Conservation (phyloP, 164 flowering plant genomes). For the Platanus orientalis region DNA sequence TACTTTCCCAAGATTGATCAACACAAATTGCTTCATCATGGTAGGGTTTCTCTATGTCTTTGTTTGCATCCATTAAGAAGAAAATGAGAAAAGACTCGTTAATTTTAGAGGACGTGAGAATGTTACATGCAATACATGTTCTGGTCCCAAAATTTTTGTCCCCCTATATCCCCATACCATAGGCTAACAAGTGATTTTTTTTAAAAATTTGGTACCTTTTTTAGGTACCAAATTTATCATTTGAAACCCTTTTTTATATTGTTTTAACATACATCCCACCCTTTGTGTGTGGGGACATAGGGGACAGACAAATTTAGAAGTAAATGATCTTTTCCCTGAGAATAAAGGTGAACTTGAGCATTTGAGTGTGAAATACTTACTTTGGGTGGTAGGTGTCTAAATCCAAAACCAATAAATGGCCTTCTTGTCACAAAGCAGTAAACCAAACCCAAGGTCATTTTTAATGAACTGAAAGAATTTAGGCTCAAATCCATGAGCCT, state of each 20-base stretch:
- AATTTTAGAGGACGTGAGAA: too few relatives aligned
- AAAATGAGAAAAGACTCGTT: neutral
- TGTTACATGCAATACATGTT: too few relatives aligned
- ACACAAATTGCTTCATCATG: conserved; percentile 36
- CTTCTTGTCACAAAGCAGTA: conserved; percentile 39
- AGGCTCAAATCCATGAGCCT: conserved; percentile 40
- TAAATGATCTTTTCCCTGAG: too few relatives aligned
- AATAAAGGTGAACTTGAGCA: neutral
- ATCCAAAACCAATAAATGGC: conserved; percentile 55
- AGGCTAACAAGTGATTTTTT: too few relatives aligned
- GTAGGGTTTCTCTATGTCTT: conserved; percentile 26
- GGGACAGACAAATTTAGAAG: too few relatives aligned
- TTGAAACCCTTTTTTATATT: too few relatives aligned
- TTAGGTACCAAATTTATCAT: too few relatives aligned
- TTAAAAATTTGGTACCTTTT: too few relatives aligned
- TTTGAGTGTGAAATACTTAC: conserved; percentile 12
- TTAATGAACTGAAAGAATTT: conserved; percentile 35
- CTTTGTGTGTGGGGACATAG: too few relatives aligned
- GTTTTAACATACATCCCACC: too few relatives aligned
- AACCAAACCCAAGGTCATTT: conserved; percentile 44
- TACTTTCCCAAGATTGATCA: conserved; percentile 29
- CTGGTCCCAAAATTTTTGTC: too few relatives aligned
- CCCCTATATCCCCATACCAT: too few relatives aligned
- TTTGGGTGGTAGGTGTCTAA: conserved; percentile 17
- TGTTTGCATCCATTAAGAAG: conserved; percentile 13